Evolutionary conservation across 371 early-diverging fungal species (phyloP), one percentile per base, ranked within the genome.

Genomic region (Mortierella sp.): DNA sequence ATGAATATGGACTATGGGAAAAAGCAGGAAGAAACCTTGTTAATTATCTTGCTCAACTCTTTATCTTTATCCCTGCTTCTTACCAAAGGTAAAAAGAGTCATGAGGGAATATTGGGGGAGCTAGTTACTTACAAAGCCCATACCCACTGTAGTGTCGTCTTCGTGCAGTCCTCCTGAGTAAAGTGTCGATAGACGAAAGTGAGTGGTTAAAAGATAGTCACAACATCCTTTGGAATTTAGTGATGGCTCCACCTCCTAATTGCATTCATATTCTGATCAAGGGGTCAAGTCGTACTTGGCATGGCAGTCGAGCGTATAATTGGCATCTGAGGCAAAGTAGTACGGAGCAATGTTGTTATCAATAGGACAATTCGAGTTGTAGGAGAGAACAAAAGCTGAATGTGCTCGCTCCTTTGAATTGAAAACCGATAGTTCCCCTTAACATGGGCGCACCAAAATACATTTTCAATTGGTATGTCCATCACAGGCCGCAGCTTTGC

Each of bases 111-210:
- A 9, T 9, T 40, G 40, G 40, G 13, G 13, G 40, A 40, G 40
- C 9, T 40, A 13, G 13, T 9, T 13, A 26, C 72, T 62, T 72
- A 72, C 71, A 64, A 77, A 77, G 15, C 67, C 71, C 64, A 77
- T 68, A 61, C 77, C 72, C 8, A 51, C 51, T 10, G 54, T 61
- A 15, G 66, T 12, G 17, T 75, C 70, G 29, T 69, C 70, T 23
- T 66, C 66, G 45, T 53, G 29, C 19, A 61, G 34, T 13, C 62
- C 62, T 35, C 35, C 67, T 72, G n/a, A 45, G 15, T 9, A 15
- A 55, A 7, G 10, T 2, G 17, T 40, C 15, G 31, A 35, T 3
- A 35, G n/a, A 22, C 32, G 31, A 60, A 31, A 71, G 42, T 23
- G 57, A 17, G 22, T 22, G n/a, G 34, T 9, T 9, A 62, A 26